Conservation (phyloP, 2,329 filamentous ascomycete species). For the Penicillium sp. region DNA sequence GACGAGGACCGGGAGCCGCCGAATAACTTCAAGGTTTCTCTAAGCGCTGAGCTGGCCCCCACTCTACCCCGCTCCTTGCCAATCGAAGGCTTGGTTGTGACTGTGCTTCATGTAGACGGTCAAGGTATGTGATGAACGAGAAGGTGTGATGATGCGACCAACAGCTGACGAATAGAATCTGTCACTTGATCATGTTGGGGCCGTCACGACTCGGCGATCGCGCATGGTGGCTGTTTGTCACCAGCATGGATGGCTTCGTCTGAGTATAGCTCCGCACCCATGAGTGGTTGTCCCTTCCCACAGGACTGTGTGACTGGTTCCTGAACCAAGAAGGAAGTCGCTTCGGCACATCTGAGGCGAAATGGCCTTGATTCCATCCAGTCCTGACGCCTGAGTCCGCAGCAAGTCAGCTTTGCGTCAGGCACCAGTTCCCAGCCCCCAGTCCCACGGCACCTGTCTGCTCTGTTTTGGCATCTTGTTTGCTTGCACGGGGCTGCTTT, state of each 20-base stretch:
- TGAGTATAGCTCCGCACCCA: slow-evolving; percentile 9
- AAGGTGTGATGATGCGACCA: slow-evolving; percentile 22
- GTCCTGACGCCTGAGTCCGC: neutral
- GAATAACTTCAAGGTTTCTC: slow-evolving; percentile 1
- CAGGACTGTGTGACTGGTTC: slow-evolving; percentile 2
- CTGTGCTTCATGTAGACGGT: slow-evolving; percentile 1
- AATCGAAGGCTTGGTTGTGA: too few species aligned
- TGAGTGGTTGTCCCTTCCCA: slow-evolving; percentile 3
- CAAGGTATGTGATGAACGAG: slow-evolving; percentile 11
- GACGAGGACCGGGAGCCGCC: slow-evolving; percentile 3
- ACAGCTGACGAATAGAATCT: slow-evolving; percentile 17
- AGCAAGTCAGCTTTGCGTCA: too few species aligned
- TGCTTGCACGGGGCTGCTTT: too few species aligned
- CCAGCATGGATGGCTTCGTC: slow-evolving; percentile 11
- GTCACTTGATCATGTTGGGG: slow-evolving; percentile 6
- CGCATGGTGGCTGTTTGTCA: slow-evolving; percentile 5
- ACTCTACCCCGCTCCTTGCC: neutral
- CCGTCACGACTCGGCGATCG: slow-evolving; percentile 9
- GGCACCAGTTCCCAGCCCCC: too few species aligned
- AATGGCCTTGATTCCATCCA: slow-evolving; percentile 6
- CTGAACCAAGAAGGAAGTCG: slow-evolving; percentile 10
- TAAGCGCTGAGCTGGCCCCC: slow-evolving; percentile 16
- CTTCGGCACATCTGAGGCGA: slow-evolving; percentile 5
- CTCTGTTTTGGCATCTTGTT: too few species aligned
- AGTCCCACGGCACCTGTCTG: too few species aligned